Conservation (phyloP, 2,329 filamentous ascomycete species). For the Arachnopeziza araneosa region DNA sequence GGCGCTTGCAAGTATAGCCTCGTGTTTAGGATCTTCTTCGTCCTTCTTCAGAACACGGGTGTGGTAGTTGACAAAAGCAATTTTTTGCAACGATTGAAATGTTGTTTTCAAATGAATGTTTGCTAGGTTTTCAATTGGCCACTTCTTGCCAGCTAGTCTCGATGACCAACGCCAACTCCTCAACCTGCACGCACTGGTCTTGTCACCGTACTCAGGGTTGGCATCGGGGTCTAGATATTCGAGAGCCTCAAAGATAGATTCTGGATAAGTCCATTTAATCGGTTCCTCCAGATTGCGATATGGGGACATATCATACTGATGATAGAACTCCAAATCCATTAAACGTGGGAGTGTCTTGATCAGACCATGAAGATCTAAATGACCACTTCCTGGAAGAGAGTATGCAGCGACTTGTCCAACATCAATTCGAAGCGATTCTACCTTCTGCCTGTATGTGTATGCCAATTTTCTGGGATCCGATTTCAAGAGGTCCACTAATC, state of each 20-base stretch:
- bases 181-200: constrained; percentile 33
- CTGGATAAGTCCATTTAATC: constrained; percentile 65
- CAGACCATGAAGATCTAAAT: constrained; percentile 51
- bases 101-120: constrained; percentile 48
- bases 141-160: constrained; percentile 42
- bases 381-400: constrained; percentile 45
- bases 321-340: constrained; percentile 64
- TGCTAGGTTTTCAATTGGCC: constrained; percentile 43
- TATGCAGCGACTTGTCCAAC: constrained; percentile 45
- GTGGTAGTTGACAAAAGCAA: constrained; percentile 61
- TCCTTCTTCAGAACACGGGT: constrained; percentile 39
- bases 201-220: constrained; percentile 20
- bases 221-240: constrained; percentile 45
- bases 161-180: constrained; percentile 58
- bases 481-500: constrained; percentile 46
- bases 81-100: constrained; percentile 51
- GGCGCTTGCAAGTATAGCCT: constrained; percentile 37
- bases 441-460: constrained; percentile 29
- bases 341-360: constrained; percentile 62
- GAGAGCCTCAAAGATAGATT: constrained; percentile 59
- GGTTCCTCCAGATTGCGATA: constrained; percentile 52
- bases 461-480: constrained; percentile 26
- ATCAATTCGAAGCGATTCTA: constrained; percentile 28
- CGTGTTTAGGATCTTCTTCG: constrained; percentile 33
- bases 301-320: constrained; percentile 62